Conservation (phyloP, 257 asterid genomes). For the Salvia miltiorrhiza region DNA sequence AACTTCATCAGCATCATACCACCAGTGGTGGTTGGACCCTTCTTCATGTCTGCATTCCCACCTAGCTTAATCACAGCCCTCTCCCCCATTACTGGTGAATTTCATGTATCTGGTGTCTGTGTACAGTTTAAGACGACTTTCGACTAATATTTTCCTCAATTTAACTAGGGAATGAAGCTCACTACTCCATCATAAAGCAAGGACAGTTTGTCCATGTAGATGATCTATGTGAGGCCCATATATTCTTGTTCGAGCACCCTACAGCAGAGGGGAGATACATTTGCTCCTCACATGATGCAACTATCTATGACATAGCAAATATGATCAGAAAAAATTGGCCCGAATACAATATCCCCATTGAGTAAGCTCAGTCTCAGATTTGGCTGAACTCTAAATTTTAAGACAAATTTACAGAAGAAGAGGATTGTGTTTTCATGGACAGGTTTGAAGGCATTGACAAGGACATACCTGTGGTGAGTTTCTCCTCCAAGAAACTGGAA, state of each 20-base stretch:
- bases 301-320: conserved; percentile 61
- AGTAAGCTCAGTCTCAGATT: conserved; percentile 37
- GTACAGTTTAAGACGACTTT: not conserved
- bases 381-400: not conserved
- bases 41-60: conserved; percentile 71
- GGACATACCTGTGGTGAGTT: conserved; percentile 57
- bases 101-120: not conserved
- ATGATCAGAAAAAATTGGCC: conserved; percentile 80
- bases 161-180: conserved; percentile 65
- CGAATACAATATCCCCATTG: conserved; percentile 68
- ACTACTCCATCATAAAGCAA: conserved; percentile 83
- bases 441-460: conserved; percentile 79
- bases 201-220: conserved; percentile 83
- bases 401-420: not conserved
- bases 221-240: conserved; percentile 85
- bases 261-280: conserved; percentile 74
- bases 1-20: conserved; percentile 79
- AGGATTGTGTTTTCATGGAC: conserved; percentile 22
- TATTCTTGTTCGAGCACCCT: conserved; percentile 86
- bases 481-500: conserved; percentile 71
- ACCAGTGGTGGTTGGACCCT: conserved; percentile 85
- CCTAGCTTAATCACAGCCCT: conserved; percentile 90
- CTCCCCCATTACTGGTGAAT: conserved; percentile 68
- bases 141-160: not conserved
- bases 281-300: conserved; percentile 79